These are phyloP conservation scores for Syzygium grande DNA, from an alignment of 345 rosid species.

Conservation along the genomic window DNA sequence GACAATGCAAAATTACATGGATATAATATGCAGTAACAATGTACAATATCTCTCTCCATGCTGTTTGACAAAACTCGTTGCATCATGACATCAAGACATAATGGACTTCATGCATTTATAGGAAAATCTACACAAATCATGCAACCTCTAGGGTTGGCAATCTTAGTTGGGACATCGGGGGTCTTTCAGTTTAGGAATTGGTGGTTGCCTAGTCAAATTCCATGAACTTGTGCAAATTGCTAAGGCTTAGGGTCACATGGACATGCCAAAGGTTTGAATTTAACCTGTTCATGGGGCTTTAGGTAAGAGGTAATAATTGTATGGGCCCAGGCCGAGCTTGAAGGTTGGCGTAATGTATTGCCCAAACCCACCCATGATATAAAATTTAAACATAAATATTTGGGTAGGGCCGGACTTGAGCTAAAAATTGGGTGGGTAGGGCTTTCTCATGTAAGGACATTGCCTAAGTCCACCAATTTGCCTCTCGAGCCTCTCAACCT, in stretches of 20 bases:
- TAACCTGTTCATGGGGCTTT: not conserved
- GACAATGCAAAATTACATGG: not conserved
- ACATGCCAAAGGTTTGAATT: fast-evolving
- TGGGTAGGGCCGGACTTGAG: not conserved
- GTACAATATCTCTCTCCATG: not conserved
- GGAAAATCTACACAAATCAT: not conserved
- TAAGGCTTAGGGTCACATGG: not conserved
- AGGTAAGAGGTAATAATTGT: not conserved
- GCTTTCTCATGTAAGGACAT: not conserved
- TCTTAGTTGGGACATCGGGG: not conserved
- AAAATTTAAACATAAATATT: not conserved
- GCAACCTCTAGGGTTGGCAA: not conserved
- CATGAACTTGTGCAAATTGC: not conserved
- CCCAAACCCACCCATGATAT: too few species aligned
- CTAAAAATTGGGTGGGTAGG: not conserved
- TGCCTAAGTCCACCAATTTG: not conserved
- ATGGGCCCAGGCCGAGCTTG: not conserved
- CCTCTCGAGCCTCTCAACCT: not conserved
- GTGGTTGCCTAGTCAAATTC: not conserved
- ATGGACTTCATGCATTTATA: not conserved
- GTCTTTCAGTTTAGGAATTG: not conserved
- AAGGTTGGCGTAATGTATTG: not conserved
- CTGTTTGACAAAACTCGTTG: not conserved
- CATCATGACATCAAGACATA: not conserved
- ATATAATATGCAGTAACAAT: not conserved